Percentiles rank a stretch among this genome's conserved stretches.
phyloP scores from a whole-genome alignment of 495 filamentous ascomycete species.

The Neurospora pannonica region DNA sequence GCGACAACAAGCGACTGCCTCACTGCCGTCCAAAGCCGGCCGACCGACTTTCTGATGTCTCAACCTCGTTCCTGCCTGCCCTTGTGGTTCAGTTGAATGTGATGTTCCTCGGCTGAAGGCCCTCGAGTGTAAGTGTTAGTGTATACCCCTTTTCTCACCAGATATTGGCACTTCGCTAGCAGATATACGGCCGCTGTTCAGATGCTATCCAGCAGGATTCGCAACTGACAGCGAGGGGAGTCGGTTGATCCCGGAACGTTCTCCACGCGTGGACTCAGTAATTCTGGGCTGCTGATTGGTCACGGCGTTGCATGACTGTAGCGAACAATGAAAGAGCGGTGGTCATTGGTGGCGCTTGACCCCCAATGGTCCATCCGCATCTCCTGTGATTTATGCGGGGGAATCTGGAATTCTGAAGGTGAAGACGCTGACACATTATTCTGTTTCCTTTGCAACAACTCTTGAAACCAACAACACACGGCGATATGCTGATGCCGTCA shows the following conservation, averaged over 20 bases:
- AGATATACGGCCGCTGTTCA: neutral
- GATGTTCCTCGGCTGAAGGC: neutral
- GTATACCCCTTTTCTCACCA: neutral
- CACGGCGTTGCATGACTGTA: neutral
- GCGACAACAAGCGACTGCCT: neutral
- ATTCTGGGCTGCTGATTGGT: neutral
- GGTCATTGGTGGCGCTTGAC: neutral
- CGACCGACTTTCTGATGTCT: neutral
- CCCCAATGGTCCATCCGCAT: neutral
- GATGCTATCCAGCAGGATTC: neutral
- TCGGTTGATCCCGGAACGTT: neutral
- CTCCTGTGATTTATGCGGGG: neutral
- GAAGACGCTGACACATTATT: neutral
- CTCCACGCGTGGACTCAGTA: neutral
- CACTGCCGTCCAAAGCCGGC: neutral
- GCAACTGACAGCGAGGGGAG: neutral
- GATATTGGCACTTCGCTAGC: neutral
- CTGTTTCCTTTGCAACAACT: neutral
- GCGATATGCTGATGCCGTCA: neutral
- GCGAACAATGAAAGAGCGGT: neutral
- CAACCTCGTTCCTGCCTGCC: neutral
- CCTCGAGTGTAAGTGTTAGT: neutral
- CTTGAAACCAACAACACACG: neutral
- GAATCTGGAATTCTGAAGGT: neutral
- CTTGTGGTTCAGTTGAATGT: neutral